These are phyloP conservation scores for Penicillium canariense DNA, from an alignment of 495 filamentous ascomycete genomes.

Conservation along the genomic window DNA sequence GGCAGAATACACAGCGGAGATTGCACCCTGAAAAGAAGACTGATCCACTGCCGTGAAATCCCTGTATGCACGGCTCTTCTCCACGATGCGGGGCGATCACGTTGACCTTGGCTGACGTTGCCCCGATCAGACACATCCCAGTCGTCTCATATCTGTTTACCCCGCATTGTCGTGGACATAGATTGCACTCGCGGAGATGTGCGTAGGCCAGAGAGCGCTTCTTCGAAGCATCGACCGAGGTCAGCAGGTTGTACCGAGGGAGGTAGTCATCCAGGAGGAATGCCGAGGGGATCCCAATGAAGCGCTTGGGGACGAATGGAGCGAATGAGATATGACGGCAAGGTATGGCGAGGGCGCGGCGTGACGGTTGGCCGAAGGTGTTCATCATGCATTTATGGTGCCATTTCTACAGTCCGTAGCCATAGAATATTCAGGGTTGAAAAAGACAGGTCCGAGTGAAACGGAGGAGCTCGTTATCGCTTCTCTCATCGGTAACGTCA, in stretches of 20 bases:
- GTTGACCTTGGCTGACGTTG: conserved; percentile 67
- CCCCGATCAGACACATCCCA: conserved; percentile 71
- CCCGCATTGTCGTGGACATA: conserved; percentile 70
- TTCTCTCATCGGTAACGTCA: conserved; percentile 27
- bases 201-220: conserved; percentile 66
- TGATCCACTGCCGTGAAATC: conserved; percentile 67
- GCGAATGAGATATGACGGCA: neutral
- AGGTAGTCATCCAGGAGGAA: conserved; percentile 73
- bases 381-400: conserved; percentile 7
- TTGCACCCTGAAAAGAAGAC: conserved; percentile 78
- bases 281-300: conserved; percentile 69
- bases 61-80: conserved; percentile 72
- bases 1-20: conserved; percentile 76
- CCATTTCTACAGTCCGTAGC: neutral
- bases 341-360: neutral
- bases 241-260: conserved; percentile 62
- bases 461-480: neutral
- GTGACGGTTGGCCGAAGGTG: conserved; percentile 7
- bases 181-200: conserved; percentile 70
- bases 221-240: conserved; percentile 55
- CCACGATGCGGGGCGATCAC: conserved; percentile 63
- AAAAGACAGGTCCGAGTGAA: neutral
- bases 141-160: conserved; percentile 72
- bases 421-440: too few species aligned
- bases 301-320: conserved; percentile 24